phyloP scores from a whole-genome alignment of 1,284 basidiomycete species.

The Boletellus deceptivus region DNA sequence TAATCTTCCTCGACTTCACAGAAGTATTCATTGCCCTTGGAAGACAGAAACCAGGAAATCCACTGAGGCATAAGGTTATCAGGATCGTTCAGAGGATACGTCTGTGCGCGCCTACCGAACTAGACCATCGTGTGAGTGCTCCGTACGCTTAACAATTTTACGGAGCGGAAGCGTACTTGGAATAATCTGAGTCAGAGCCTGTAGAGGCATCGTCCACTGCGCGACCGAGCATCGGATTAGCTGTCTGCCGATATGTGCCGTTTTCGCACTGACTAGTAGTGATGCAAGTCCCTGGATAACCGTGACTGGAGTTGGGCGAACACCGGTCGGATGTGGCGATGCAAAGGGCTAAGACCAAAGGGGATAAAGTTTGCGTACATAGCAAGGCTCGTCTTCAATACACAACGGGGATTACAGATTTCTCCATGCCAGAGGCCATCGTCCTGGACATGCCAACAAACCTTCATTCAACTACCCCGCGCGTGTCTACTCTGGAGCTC shows the following conservation, averaged over 20 bases:
- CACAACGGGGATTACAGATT: no score
- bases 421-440: conserved; percentile 26
- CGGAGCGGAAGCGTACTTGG: conserved; percentile 55
- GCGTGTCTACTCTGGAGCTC: conserved; percentile 14
- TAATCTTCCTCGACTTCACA: conserved; percentile 99
- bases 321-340: conserved; percentile 18
- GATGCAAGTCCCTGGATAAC: conserved; percentile 1
- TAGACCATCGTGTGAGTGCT: conserved; percentile 25
- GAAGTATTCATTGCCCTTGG: conserved; percentile 98
- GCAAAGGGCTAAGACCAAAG: neutral
- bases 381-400: no score
- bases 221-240: conserved; percentile 36
- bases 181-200: conserved; percentile 86
- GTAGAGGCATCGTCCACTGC: conserved; percentile 84
- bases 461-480: conserved; percentile 13
- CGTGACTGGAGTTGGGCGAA: no score
- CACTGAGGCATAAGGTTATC: conserved; percentile 50
- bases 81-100: conserved; percentile 14
- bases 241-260: conserved; percentile 11
- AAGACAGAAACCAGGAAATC: conserved; percentile 98
- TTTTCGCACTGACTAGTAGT: conserved; percentile 26
- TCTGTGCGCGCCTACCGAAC: conserved; percentile 39
- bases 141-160: neutral
- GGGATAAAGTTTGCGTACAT: neutral
- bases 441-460: conserved; percentile 35